Evolutionary conservation across 257 asterid species (phyloP), one percentile per base, ranked within the genome.

Genomic region (Nemophila menziesii): DNA sequence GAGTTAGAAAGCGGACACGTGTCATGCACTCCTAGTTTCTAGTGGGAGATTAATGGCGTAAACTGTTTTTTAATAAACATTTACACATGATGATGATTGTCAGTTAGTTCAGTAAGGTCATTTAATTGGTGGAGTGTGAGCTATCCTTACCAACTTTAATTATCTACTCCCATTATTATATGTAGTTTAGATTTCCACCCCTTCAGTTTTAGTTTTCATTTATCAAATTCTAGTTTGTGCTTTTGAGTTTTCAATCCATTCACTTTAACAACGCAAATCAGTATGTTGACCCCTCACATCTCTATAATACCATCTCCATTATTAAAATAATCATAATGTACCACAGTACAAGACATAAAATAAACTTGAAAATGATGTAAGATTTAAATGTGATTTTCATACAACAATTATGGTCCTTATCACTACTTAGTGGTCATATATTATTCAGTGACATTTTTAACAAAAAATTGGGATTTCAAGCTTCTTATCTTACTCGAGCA

Each of bases 131-230:
- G 74, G 70, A 67, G 22, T 29, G 72, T 56, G 73, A 67, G 71
- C 27, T 70, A 63, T 56, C 77, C 76, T 67, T 65, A 57, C 58
- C 29, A 64, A 65, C 51, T 62, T 57, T 71, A n/a, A 58, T 61
- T 78, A 74, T 78, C 83, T 63, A 3, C 55, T 27, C 63, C n/a
- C 46, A 71, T 65, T 67, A 64, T 73, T 70, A 51, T 64, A 64
- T 60, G 57, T 46, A 49, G 50, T 26, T 64, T 59, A 38, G 70
- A 72, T 66, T 64, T 72, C 48, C 68, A 63, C 61, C 43, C 46
- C 29, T 33, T 52, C 40, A 48, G 42, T 58, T 46, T 38, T 53
- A 42, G 42, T 59, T 58, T 45, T 64, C 47, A 54, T 33, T 44
- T 45, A 49, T 22, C 23, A 44, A 36, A 11, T 61, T 26, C 17